These are phyloP conservation scores for Pythium dissimile DNA, from an alignment of 352 stramenopile genomes.

Conservation along the genomic window DNA sequence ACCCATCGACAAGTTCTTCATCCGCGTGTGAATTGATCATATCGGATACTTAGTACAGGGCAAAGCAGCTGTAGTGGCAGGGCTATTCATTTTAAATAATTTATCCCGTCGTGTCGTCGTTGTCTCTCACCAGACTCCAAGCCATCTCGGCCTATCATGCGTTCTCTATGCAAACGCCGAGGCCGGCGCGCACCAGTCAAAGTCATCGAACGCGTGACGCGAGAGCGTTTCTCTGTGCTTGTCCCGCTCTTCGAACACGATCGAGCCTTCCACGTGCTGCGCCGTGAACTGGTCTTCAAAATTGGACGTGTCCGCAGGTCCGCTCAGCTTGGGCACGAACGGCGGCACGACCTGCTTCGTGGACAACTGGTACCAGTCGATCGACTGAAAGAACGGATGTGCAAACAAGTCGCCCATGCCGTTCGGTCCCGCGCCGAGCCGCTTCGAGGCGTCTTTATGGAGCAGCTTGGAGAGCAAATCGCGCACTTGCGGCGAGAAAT, in stretches of 20 bases:
- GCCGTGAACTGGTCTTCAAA: conserved; percentile 75
- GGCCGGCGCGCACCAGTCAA: conserved; percentile 67
- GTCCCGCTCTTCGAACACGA: conserved; percentile 56
- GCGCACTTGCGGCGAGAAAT: conserved; percentile 71
- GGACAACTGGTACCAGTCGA: conserved; percentile 77
- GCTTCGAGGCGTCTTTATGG: conserved; percentile 53
- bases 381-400: conserved; percentile 67
- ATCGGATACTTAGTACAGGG: not conserved
- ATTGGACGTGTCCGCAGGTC: conserved; percentile 60
- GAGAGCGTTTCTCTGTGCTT: conserved; percentile 20
- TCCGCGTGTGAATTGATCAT: conserved; percentile 40
- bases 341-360: conserved; percentile 71
- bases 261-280: conserved; percentile 55
- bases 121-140: too few species aligned
- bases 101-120: too few species aligned
- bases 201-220: conserved; percentile 60
- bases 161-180: conserved; percentile 32
- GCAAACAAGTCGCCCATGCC: conserved; percentile 73
- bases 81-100: conserved; percentile 16
- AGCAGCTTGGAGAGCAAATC: conserved; percentile 60
- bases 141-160: too few species aligned
- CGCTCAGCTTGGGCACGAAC: conserved; percentile 43
- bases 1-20: conserved; percentile 48
- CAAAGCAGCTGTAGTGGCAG: too few species aligned
- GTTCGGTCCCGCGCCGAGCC: conserved; percentile 47